Evolutionary conservation across 768 basidiomycete species (phyloP).

Genomic region (Cyclocybe cylindracea): DNA sequence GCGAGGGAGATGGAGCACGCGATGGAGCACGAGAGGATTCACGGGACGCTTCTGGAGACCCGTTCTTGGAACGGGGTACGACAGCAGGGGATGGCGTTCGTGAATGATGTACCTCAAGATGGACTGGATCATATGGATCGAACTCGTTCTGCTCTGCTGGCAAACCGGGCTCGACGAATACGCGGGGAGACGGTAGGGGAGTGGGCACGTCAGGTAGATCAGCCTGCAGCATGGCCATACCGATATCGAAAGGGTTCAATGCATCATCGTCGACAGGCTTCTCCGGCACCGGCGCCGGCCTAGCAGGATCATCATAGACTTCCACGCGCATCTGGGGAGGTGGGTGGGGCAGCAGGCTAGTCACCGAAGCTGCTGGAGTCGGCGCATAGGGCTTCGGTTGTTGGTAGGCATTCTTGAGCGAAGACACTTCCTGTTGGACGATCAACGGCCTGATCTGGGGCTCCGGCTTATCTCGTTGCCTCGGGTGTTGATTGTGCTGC

Average conservation of each 20-base stretch:
- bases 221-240: conserved; percentile 27
- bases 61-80: not conserved
- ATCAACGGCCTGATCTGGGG: not conserved
- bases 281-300: conserved; percentile 2
- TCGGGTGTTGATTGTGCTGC: conserved; percentile 13
- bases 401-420: not conserved
- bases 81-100: conserved; percentile 17
- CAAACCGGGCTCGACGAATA: conserved; percentile 16
- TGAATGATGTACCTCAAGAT: conserved; percentile 17
- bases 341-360: not conserved
- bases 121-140: conserved; percentile 25
- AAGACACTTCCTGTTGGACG: not conserved
- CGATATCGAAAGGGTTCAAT: conserved; percentile 20
- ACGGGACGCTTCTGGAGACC: no score
- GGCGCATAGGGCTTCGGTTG: not conserved
- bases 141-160: conserved; percentile 15
- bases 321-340: conserved; percentile 7
- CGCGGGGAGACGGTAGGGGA: conserved; percentile 10
- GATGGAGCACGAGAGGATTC: conserved; percentile 2
- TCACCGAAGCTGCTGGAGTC: not conserved
- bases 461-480: conserved; percentile 10
- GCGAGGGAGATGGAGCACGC: conserved; percentile 10
- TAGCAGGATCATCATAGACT: conserved; percentile 1
- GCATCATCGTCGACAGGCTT: conserved; percentile 8
- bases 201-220: conserved; percentile 8